phyloP scores from a whole-genome alignment of 1,284 basidiomycete genomes.

The Coniferiporia weirii region DNA sequence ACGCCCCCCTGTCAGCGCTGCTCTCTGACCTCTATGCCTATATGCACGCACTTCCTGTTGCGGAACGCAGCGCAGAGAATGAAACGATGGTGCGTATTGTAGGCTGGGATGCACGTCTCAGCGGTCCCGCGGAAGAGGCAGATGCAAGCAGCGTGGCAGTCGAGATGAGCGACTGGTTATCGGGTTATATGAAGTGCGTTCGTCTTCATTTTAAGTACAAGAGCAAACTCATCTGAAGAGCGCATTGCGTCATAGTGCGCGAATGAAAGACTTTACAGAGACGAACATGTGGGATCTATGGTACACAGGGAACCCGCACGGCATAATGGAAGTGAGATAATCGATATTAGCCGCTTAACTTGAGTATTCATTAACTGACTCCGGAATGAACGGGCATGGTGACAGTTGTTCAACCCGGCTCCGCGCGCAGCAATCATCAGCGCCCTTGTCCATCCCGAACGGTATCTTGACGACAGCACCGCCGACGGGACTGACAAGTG shows the following conservation, averaged over 20 bases:
- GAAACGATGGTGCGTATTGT: constrained; percentile 35
- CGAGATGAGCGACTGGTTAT: constrained; percentile 42
- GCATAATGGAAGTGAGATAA: constrained; percentile 54
- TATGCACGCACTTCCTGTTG: constrained; percentile 29
- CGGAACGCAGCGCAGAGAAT: constrained; percentile 30
- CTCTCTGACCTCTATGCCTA: constrained; percentile 36
- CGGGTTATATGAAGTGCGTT: constrained; percentile 45
- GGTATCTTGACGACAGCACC: constrained; percentile 32
- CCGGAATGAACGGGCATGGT: neutral
- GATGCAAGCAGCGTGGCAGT: neutral
- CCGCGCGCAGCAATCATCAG: constrained; percentile 52
- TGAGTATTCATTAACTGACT: too few species aligned
- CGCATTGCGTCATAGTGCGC: constrained; percentile 29
- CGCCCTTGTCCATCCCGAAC: constrained; percentile 54
- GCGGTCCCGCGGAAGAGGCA: constrained; percentile 9
- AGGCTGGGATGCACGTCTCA: constrained; percentile 24
- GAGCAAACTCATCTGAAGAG: neutral
- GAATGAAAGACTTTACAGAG: constrained; percentile 43
- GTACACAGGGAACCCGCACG: constrained; percentile 59
- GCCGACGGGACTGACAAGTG: constrained; percentile 5
- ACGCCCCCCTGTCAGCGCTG: constrained; percentile 34
- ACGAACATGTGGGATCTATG: constrained; percentile 60
- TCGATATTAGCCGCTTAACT: too few species aligned
- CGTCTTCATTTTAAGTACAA: neutral
- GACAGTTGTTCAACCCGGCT: constrained; percentile 64